phyloP scores from a whole-genome alignment of 805 yeast species.

The Pichia cabralensis region DNA sequence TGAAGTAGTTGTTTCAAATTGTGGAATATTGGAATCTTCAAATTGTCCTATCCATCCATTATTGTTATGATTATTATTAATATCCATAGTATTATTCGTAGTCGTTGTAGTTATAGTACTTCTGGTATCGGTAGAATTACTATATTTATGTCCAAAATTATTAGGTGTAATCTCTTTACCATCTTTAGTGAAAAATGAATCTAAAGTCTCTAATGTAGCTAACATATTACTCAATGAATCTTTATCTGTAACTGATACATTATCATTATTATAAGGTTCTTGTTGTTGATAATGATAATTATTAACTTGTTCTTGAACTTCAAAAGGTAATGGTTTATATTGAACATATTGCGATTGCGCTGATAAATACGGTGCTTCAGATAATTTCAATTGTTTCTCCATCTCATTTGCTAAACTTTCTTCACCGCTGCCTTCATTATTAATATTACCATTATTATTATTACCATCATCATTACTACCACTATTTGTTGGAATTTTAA shows the following conservation, averaged over 20 bases:
- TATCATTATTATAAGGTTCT: slow-evolving; percentile 27
- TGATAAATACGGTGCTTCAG: slow-evolving; percentile 6
- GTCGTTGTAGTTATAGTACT: slow-evolving; percentile 30
- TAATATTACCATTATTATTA: neutral
- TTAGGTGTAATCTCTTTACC: slow-evolving; percentile 17
- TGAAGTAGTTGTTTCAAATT: slow-evolving; percentile 50
- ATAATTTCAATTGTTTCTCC: slow-evolving; percentile 1
- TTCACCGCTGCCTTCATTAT: neutral
- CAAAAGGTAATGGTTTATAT: slow-evolving; percentile 22
- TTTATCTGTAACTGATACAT: slow-evolving; percentile 43
- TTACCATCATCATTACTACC: slow-evolving; percentile 41
- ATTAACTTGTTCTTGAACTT: slow-evolving; percentile 17
- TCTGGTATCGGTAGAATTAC: slow-evolving; percentile 54
- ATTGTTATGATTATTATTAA: slow-evolving; percentile 19
- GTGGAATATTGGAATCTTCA: too few relatives aligned
- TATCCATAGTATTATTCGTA: slow-evolving; percentile 9
- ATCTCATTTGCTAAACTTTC: neutral
- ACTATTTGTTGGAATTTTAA: neutral
- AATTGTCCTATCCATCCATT: too few relatives aligned
- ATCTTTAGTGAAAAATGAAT: slow-evolving; percentile 76
- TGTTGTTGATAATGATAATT: slow-evolving; percentile 17
- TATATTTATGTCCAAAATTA: slow-evolving; percentile 32
- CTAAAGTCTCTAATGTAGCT: slow-evolving; percentile 84
- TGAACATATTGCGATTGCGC: slow-evolving; percentile 24
- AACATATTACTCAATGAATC: slow-evolving; percentile 83